Evolutionary conservation across 2,329 filamentous ascomycete genomes (phyloP).

Genomic region (Pseudogymnoascus sp.): DNA sequence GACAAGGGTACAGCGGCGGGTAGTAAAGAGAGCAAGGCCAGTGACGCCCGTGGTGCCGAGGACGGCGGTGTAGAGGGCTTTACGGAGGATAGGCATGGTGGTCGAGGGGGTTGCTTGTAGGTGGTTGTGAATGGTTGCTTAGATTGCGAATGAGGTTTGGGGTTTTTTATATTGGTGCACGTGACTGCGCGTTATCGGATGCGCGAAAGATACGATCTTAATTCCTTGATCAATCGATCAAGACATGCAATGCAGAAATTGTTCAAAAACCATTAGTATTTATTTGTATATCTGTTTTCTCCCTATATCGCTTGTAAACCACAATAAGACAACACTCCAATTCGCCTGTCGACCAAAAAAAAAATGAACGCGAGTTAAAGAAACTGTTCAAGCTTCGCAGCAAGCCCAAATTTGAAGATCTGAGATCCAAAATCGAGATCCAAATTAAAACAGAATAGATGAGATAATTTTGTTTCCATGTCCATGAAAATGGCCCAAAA

Average conservation of each 20-base stretch:
- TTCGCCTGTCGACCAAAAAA: background rate
- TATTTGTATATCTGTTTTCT: background rate
- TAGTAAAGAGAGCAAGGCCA: slow-evolving; percentile 21
- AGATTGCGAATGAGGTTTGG: background rate
- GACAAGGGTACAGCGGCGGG: slow-evolving; percentile 32
- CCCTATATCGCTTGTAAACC: background rate
- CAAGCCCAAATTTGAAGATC: background rate
- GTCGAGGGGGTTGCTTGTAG: background rate
- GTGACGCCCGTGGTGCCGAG: slow-evolving; percentile 18
- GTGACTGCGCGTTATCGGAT: background rate
- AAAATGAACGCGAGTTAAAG: background rate
- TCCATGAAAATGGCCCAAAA: background rate
- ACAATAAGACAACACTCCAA: background rate
- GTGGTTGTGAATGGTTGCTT: background rate
- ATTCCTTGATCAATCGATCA: background rate
- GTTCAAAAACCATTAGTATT: background rate
- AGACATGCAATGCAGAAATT: background rate
- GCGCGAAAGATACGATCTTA: background rate
- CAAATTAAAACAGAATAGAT: background rate
- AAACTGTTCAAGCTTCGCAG: background rate
- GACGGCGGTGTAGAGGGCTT: slow-evolving; percentile 17
- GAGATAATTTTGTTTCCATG: background rate
- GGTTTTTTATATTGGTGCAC: background rate
- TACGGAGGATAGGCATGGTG: slow-evolving; percentile 1
- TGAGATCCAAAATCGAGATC: background rate